These are phyloP conservation scores for Lentinus tigrinus DNA, from an alignment of 768 basidiomycete genomes.

Conservation along the genomic window DNA sequence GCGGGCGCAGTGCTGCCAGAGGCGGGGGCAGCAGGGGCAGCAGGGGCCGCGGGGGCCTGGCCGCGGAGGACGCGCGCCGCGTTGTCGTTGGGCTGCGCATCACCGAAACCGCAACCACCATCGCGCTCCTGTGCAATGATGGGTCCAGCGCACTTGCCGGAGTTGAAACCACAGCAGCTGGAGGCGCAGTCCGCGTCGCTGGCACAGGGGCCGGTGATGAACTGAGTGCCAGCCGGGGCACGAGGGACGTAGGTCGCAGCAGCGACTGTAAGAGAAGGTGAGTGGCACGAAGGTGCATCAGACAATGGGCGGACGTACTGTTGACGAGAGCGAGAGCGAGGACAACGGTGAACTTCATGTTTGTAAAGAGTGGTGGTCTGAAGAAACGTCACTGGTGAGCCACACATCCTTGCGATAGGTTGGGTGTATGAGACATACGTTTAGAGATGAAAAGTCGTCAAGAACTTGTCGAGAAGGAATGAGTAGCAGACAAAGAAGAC, in stretches of 20 bases:
- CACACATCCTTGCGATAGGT: not conserved
- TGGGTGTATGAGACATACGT: not conserved
- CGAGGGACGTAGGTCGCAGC: constrained; percentile 8
- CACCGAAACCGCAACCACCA: constrained; percentile 25
- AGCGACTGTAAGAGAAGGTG: not conserved
- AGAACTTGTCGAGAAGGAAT: not conserved
- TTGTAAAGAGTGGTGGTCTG: constrained; percentile 5
- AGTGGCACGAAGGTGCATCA: not conserved
- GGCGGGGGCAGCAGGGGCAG: not conserved
- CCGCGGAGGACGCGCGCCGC: constrained; percentile 10
- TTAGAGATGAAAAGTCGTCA: not conserved
- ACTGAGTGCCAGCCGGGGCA: constrained; percentile 14
- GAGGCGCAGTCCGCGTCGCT: constrained; percentile 22
- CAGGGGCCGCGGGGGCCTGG: not conserved
- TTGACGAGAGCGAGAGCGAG: constrained; percentile 4
- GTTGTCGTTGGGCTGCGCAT: constrained; percentile 18
- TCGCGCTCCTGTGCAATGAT: constrained; percentile 22
- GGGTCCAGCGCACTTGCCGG: constrained; percentile 25
- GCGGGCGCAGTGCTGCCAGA: too few species aligned
- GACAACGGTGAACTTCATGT: constrained; percentile 12
- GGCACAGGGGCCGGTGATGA: constrained; percentile 20
- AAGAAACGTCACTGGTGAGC: not conserved
- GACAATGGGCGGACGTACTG: not conserved
- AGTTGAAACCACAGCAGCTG: constrained; percentile 23
- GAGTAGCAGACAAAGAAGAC: not conserved